Evolutionary conservation across 768 basidiomycete species (phyloP), one percentile per base, ranked within the genome.

Genomic region (Leccinum pellstonianum): DNA sequence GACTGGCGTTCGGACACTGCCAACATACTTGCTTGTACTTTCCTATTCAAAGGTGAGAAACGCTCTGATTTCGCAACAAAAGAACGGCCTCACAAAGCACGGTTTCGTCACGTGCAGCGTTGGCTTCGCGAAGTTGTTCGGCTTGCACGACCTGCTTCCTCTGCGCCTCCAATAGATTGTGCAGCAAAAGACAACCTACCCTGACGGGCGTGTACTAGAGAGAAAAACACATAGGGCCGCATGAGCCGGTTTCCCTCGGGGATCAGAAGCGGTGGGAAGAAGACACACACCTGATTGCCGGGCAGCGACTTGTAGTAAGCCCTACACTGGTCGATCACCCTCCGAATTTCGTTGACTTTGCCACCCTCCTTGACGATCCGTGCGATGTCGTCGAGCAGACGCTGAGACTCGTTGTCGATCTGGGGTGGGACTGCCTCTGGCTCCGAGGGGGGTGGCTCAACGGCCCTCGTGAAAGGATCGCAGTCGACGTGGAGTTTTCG

Each of bases 1-100:
- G 86, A 79, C 67, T 97, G 94, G 1, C 97, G 88, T 73, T 98
- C 95, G 37, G 87, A 84, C 1, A 94, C 86, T 1, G 93, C 93
- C 35, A 90, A 83, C 2, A 90, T 75, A 62, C 86, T 91, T 15
- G 95, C 90, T 7, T 81, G 77, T 0, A 87, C 85, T 77, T 96
- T 95, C 41, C 95, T 96, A 46, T 2, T 50, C 38, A 14, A 48
- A 50, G 4, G 12, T 73, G 50, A 70, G 33, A 35, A 38, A 47
- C 14, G 5, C 9, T 17, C 14, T n/a, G 19, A n/a, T 9, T 51
- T 46, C 8, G 54, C 29, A 23, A 3, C 31, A 9, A 54, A 12
- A 21, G 10, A 21, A 19, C n/a, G 25, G n/a, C 21, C 68, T 68
- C 37, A 70, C 68, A 72, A 46, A 47, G 64, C 58, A 8, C 66